Percentiles rank a stretch among this genome's conserved stretches.
These are phyloP conservation scores for Phialocephala subalpina DNA, from an alignment of 2,329 filamentous ascomycete species.

Conservation along the genomic window DNA sequence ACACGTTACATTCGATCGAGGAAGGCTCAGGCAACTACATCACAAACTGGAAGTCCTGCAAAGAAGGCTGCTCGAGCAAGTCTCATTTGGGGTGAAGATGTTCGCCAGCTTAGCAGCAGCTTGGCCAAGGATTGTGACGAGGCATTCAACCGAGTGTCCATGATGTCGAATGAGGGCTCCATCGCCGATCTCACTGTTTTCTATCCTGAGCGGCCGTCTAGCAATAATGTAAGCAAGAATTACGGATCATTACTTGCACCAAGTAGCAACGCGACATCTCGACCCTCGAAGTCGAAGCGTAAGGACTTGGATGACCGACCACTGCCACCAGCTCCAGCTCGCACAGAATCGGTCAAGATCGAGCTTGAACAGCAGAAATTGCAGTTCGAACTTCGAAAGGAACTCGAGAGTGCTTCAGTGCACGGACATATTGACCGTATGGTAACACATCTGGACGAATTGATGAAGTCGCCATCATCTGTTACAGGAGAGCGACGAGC, in stretches of 20 bases:
- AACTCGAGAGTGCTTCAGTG: slow-evolving; percentile 45
- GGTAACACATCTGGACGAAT: slow-evolving; percentile 64
- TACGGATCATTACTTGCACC: not conserved
- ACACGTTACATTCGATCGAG: slow-evolving; percentile 42
- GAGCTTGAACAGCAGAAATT: slow-evolving; percentile 42
- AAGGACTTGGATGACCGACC: slow-evolving; percentile 38
- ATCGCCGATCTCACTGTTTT: not conserved
- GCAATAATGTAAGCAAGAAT: slow-evolving; percentile 8
- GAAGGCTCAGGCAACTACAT: slow-evolving; percentile 30
- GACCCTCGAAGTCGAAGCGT: slow-evolving; percentile 23
- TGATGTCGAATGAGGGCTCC: slow-evolving; percentile 37
- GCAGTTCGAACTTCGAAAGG: slow-evolving; percentile 40
- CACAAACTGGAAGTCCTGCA: slow-evolving; percentile 19
- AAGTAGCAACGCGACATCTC: not conserved
- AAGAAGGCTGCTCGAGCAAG: slow-evolving; percentile 32
- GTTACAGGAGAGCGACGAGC: slow-evolving; percentile 47
- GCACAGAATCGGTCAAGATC: slow-evolving; percentile 40
- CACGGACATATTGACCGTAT: slow-evolving; percentile 63
- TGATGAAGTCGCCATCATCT: slow-evolving; percentile 54
- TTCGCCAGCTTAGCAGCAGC: slow-evolving; percentile 83
- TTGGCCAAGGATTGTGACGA: slow-evolving; percentile 92
- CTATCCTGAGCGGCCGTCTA: not conserved
- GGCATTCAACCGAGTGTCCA: slow-evolving; percentile 79
- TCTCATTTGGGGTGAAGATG: slow-evolving; percentile 72
- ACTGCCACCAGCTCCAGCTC: slow-evolving; percentile 41